Base-by-base conservation (phyloP, 1,139 yeast species). In the Wickerhamomyces sp. region DNA sequence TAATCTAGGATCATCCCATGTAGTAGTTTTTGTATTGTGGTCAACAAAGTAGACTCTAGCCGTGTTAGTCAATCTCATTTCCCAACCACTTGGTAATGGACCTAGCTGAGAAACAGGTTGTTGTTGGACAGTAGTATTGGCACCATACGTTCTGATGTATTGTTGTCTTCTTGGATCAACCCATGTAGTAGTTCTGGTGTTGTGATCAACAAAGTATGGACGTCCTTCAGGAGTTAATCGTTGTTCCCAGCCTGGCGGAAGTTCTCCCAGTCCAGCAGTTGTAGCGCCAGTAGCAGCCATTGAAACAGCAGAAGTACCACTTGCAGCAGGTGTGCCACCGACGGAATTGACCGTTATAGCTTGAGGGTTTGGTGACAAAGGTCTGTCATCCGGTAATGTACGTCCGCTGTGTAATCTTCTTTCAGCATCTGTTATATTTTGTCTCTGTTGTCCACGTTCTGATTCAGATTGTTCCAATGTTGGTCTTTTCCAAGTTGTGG, bases 181-280 rank as follows among this genome's bases (percentile, higher is more conserved):
- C 99, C 99, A 92, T 5, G 99, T 94, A 5, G 99, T 92, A 1
- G 99, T 92, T 63, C 98, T 79, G 15, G 98, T 92, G 63, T 92
- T 92, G 68, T 92, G 98, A 63, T 92, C 99, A 40, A 92, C 98
- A 63, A 90, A 92, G 66, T 92, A 92, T 13, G 97, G 95, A 59
- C 98, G 78, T 29, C 98, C 99, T 65, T 92, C 98, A 31, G 96
- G 96, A 5, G 99, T 92, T 57, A 86, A 86, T 48, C 99, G 75
- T 67, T 92, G 98, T 66, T 92, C 99, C 99, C 99, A 92, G 29
- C 98, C 99, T 13, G 95, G 78, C 9, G 99, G 99, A 51, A 92
- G 73, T 65, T 94, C 98, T 29, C 98, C 98, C 35, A 94, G 68
- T 0, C 98, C 98, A 24, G 95, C 85, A 5, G 97, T 88, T 3